Base-by-base conservation (phyloP, 768 basidiomycete genomes). In the Panus rudis region DNA sequence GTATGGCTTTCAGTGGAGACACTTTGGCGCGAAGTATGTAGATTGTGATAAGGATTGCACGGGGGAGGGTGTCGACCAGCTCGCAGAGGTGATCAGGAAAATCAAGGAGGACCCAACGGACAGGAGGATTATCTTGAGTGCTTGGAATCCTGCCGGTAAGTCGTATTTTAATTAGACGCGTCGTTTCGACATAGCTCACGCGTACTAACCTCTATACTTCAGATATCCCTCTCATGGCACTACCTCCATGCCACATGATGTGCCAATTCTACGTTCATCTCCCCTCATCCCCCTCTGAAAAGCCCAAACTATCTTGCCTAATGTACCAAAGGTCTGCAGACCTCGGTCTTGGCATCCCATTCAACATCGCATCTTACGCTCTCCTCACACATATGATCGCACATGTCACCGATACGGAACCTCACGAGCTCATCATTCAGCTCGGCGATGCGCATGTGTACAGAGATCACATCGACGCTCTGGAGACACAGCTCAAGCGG, bases 251-350 rank as follows among this genome's bases (percentile, higher is more conserved):
- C 63, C 96, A 98, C 65, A 85, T 98, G 80, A 84, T 98, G 64
- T 97, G 92, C 66, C 96, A 99, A 60, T 99, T 99, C 73, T 97
- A 91, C 69, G 94, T 99, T 26, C 85, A 91, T 57, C 81, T 94
- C 26, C 87, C 94, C 0, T 64, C 79, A 12, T 54, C 70, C 14
- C 71, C 78, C 2, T 30, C 52, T 19, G 53, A 62, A 14, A 81
- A 78, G 51, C 84, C 83, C 7, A 76, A 76, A 44, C 81, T 98
- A 14, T 93, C 91, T 7, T 97, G 93, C 63, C 73, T 94, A 34
- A 92, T 98, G 92, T 97, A 84, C 68, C 94, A 98, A 58, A 88
- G 96, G 37, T 97, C 94, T 11, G 93, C 93, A 14, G 94, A 99
- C 60, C 77, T 97, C 6, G 94, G 94, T 1, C 87, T 99, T 28